phyloP scores from a whole-genome alignment of 306 rosid species.

The Quercus suber region DNA sequence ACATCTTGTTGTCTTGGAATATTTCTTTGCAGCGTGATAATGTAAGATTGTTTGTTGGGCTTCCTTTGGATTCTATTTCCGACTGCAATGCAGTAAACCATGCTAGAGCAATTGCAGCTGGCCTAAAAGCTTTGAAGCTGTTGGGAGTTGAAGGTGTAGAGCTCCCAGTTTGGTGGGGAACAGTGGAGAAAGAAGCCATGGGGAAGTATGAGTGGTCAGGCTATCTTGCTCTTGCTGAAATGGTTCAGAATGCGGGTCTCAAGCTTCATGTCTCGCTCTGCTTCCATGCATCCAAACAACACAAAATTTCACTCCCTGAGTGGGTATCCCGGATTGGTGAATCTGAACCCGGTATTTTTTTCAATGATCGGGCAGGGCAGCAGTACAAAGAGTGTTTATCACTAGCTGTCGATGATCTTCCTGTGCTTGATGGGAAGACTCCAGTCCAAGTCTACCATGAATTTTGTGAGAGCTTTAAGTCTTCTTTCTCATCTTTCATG shows the following conservation, averaged over 20 bases:
- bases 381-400: slow-evolving; percentile 72
- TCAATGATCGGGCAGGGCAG: slow-evolving; percentile 55
- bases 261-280: slow-evolving; percentile 85
- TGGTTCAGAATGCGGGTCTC: slow-evolving; percentile 78
- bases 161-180: slow-evolving; percentile 68
- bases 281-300: slow-evolving; percentile 69
- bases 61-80: slow-evolving; percentile 53
- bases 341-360: slow-evolving; percentile 61
- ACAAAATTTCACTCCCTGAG: slow-evolving; percentile 56
- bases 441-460: slow-evolving; percentile 67
- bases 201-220: slow-evolving; percentile 83
- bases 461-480: slow-evolving; percentile 83
- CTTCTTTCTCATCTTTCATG: slow-evolving; percentile 57
- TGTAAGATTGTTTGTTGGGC: slow-evolving; percentile 44
- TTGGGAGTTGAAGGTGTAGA: slow-evolving; percentile 61
- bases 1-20: neutral
- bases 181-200: slow-evolving; percentile 51
- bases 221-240: slow-evolving; percentile 71
- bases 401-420: slow-evolving; percentile 71
- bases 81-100: slow-evolving; percentile 43
- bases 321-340: slow-evolving; percentile 83
- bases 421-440: slow-evolving; percentile 76
- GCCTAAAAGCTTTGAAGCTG: slow-evolving; percentile 54
- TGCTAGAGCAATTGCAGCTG: slow-evolving; percentile 48
- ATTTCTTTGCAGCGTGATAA: slow-evolving; percentile 20